A percentile compares a stretch with the other conserved stretches of the same genome.
Evolutionary conservation across 2,329 filamentous ascomycete genomes (phyloP).

Genomic region (Trichoderma gracile): DNA sequence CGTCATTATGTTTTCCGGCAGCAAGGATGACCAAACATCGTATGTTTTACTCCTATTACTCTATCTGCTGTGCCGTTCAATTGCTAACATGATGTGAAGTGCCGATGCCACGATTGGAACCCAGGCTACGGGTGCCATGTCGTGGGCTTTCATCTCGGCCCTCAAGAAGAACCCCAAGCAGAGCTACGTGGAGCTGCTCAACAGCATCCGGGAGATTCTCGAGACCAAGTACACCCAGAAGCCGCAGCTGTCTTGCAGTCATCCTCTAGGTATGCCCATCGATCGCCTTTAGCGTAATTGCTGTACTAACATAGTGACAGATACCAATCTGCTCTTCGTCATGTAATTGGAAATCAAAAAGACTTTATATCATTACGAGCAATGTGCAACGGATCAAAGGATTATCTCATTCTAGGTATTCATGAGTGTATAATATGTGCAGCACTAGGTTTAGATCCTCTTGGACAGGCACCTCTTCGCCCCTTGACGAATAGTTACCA

Average conservation of each 20-base stretch:
- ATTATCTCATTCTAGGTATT: background rate
- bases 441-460: no score
- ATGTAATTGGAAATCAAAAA: constrained; percentile 49
- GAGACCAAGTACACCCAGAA: constrained; percentile 88
- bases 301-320: constrained; percentile 41
- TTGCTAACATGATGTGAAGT: constrained; percentile 48
- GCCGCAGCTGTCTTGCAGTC: constrained; percentile 93
- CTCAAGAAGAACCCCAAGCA: constrained; percentile 92
- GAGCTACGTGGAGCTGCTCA: constrained; percentile 92
- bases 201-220: constrained; percentile 90
- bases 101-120: constrained; percentile 86
- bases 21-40: constrained; percentile 94
- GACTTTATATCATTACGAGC: background rate
- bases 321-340: constrained; percentile 66
- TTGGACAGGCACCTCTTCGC: no score
- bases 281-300: background rate
- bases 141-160: constrained; percentile 90
- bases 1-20: constrained; percentile 97
- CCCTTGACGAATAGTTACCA: no score
- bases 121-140: constrained; percentile 96
- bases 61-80: background rate
- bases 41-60: constrained; percentile 32
- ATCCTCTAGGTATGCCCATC: constrained; percentile 77
- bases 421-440: background rate
- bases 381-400: no score